Conservation (phyloP, 768 basidiomycete species). For the Pulveroboletus frians region DNA sequence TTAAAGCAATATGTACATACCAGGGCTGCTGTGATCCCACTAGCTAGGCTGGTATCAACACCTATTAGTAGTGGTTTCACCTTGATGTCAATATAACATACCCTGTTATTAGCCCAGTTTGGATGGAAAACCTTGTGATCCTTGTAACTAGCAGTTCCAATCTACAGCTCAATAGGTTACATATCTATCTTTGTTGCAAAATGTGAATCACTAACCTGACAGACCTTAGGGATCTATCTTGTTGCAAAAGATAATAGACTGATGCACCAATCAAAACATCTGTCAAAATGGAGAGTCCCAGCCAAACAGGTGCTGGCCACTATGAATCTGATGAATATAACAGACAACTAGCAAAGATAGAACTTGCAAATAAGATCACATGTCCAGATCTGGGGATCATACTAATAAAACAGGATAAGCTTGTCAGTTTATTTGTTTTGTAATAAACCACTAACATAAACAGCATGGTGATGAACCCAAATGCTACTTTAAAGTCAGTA, state of each 20-base stretch:
- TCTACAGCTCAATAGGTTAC: conserved; percentile 1
- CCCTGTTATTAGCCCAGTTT: conserved; percentile 28
- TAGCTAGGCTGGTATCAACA: conserved; percentile 9
- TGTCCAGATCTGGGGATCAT: background rate
- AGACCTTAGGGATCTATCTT: conserved; percentile 1
- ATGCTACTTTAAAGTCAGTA: conserved; percentile 11
- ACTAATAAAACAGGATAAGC: conserved; percentile 1
- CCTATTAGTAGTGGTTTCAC: background rate
- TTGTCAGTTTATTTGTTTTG: background rate
- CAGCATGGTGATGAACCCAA: conserved; percentile 10
- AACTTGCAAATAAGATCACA: conserved; percentile 3
- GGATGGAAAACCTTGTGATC: conserved; percentile 17
- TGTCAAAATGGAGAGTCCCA: conserved; percentile 17
- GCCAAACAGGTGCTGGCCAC: conserved; percentile 21
- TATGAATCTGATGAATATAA: background rate
- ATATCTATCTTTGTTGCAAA: background rate
- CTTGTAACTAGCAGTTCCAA: conserved; percentile 12
- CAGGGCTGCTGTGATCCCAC: conserved; percentile 9
- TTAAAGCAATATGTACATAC: conserved; percentile 11
- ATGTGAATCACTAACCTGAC: conserved; percentile 7
- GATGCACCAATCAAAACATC: conserved; percentile 24
- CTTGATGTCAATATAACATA: background rate
- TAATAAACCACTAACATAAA: conserved; percentile 10
- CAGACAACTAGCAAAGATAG: background rate
- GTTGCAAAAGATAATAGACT: conserved; percentile 13